Evolutionary conservation across 2,329 filamentous ascomycete genomes (phyloP), one percentile per base, ranked within the genome.

Genomic region (Penicillium sp.): DNA sequence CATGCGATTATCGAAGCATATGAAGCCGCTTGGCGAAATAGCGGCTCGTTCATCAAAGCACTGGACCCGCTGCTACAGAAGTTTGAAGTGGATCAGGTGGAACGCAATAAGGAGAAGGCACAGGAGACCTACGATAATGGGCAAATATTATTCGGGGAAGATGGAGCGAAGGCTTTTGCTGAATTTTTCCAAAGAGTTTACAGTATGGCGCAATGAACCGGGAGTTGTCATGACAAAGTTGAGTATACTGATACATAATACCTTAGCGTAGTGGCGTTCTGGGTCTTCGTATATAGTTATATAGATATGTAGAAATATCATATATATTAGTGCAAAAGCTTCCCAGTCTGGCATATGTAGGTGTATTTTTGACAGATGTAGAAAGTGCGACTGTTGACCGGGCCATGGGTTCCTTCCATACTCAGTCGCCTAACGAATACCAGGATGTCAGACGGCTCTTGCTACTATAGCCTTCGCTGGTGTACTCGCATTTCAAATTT

Each of bases 1-100:
- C 63, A 61, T 17, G 65, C 63, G 3, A 68, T 74, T 4, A 26
- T 57, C 44, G 17, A 26, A 8, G 58, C 58, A 0, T 55, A 48
- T 45, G 8, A 50, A 17, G 3, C 19, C 19, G 41, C 15, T 21
- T 8, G 7, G 5, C 5, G 19, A 19, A 31, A 31, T 29, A 9
- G 5, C 2, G 44, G 15, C 2, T 44, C 44, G 3, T 60, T 60
- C 15, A 30, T 29, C 13, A 26, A 15, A 1, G 17, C 19, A 5
- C 46, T 60, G 6, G 51, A 49, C 9, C 58, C 58, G 19, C 13
- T 55, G 60, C 65, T 56, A 51, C 64, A 19, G 64, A 65, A 7
- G 19, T 60, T 60, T 13, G 51, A 60, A 31, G n/a, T 19, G 21
- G 58, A 55, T 5, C 54, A 55, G 50, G 19, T 55, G 19, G 45